A percentile compares a stretch with the other conserved stretches of the same genome.
Conservation (phyloP, 139 green algal genomes). For the Chlorella sp. region DNA sequence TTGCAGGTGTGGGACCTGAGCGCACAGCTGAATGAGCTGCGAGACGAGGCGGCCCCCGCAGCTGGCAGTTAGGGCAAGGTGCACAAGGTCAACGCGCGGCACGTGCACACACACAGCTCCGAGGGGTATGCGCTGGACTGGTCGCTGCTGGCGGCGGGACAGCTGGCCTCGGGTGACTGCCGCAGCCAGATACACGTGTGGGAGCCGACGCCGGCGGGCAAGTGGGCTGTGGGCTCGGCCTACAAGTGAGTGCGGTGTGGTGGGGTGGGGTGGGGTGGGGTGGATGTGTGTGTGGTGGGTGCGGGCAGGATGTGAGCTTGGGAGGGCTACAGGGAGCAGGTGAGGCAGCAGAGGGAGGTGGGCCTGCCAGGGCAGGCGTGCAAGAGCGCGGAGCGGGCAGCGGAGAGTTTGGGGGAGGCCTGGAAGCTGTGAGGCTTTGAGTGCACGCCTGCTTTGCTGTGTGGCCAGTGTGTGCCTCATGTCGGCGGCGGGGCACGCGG, state of each 20-base stretch:
- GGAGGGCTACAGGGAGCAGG: background rate
- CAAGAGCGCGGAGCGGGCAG: too few species aligned
- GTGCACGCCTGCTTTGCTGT: too few species aligned
- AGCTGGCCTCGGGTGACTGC: conserved; percentile 77
- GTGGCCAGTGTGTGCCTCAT: too few species aligned
- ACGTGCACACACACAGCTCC: conserved; percentile 61
- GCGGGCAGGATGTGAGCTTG: too few species aligned
- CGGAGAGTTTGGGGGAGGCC: too few species aligned
- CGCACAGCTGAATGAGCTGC: conserved; percentile 69
- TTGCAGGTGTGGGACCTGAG: conserved; percentile 80
- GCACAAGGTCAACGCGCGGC: conserved; percentile 24
- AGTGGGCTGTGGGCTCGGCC: conserved; percentile 69
- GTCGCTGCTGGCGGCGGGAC: conserved; percentile 69
- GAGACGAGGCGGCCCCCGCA: conserved; percentile 48
- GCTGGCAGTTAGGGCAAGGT: conserved; percentile 28
- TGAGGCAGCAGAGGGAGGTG: too few species aligned
- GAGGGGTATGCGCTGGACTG: conserved; percentile 96
- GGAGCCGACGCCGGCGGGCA: conserved; percentile 77
- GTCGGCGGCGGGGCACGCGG: too few species aligned
- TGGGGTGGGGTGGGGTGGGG: background rate
- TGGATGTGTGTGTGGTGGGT: too few species aligned
- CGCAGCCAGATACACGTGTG: conserved; percentile 84
- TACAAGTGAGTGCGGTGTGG: conserved; percentile 33
- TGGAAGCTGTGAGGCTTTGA: too few species aligned
- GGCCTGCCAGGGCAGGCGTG: too few species aligned